These are phyloP conservation scores for Rubia balearica DNA, from an alignment of 305 asterid species.

Conservation along the genomic window DNA sequence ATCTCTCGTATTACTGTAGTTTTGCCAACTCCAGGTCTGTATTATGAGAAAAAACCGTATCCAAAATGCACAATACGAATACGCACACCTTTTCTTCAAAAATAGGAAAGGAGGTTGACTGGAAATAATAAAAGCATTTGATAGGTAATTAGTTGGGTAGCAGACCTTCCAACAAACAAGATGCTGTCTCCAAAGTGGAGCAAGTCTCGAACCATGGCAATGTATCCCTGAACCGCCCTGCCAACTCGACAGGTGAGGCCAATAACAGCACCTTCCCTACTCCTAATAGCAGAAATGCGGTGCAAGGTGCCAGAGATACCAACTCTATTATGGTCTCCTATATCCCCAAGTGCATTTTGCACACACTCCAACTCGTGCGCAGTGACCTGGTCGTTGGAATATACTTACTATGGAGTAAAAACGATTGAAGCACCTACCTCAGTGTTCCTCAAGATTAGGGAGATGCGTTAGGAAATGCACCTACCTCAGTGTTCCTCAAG, in stretches of 20 bases:
- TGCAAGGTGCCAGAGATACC: conserved; percentile 75
- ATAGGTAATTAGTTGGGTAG: conserved; percentile 13
- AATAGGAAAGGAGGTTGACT: not conserved
- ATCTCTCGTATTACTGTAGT: conserved; percentile 71
- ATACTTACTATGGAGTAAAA: no score
- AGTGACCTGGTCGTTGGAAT: conserved; percentile 44
- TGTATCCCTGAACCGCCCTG: conserved; percentile 42
- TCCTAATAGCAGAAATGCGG: conserved; percentile 68
- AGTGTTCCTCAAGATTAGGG: no score
- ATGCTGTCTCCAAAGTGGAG: conserved; percentile 78
- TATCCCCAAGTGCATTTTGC: conserved; percentile 54
- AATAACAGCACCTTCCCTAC: conserved; percentile 43
- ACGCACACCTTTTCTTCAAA: not conserved
- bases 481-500: conserved; percentile 53
- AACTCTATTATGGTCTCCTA: conserved; percentile 65
- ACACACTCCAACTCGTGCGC: conserved; percentile 50
- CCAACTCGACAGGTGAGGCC: conserved; percentile 82
- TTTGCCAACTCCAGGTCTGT: conserved; percentile 80
- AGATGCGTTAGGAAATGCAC: no score
- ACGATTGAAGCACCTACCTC: no score
- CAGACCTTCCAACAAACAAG: conserved; percentile 74
- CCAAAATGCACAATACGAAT: not conserved
- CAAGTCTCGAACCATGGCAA: conserved; percentile 59
- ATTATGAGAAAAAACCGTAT: conserved; percentile 4
- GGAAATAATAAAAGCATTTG: not conserved